These are phyloP conservation scores for Hypoxylon sp. DNA, from an alignment of 2,329 filamentous ascomycete genomes.

Conservation along the genomic window DNA sequence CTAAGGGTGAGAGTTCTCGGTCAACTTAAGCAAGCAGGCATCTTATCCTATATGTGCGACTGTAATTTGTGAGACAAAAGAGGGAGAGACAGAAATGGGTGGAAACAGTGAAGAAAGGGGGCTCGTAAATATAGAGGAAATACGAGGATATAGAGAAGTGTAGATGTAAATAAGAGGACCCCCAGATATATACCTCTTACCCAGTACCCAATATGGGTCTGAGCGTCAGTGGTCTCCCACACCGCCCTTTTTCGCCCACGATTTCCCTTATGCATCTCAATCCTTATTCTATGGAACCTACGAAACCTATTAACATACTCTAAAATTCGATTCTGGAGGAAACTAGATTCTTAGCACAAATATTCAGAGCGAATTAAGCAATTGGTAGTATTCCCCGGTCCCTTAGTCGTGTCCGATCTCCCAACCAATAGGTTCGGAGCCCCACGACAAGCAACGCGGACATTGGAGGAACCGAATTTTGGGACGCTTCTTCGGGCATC, in stretches of 20 bases:
- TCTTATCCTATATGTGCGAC: not conserved
- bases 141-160: not conserved
- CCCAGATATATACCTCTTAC: constrained; percentile 23
- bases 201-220: constrained; percentile 22
- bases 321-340: not conserved
- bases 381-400: not conserved
- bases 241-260: constrained; percentile 30
- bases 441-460: constrained; percentile 34
- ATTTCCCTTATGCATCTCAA: constrained; percentile 26
- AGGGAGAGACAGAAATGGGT: not conserved
- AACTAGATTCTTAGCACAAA: not conserved
- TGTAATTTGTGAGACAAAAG: constrained; percentile 5
- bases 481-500: constrained; percentile 19
- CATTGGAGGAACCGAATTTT: constrained; percentile 39
- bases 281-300: constrained; percentile 18
- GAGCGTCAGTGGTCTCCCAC: constrained; percentile 31
- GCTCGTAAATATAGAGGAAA: constrained; percentile 10
- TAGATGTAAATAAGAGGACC: constrained; percentile 31
- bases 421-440: constrained; percentile 34
- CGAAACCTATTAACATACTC: not conserved
- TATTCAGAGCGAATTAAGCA: constrained; percentile 9
- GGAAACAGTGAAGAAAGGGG: not conserved
- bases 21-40: constrained; percentile 5
- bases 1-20: constrained; percentile 18
- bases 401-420: constrained; percentile 23